phyloP scores from a whole-genome alignment of 768 basidiomycete genomes.

The Kwoniella bestiolae region DNA sequence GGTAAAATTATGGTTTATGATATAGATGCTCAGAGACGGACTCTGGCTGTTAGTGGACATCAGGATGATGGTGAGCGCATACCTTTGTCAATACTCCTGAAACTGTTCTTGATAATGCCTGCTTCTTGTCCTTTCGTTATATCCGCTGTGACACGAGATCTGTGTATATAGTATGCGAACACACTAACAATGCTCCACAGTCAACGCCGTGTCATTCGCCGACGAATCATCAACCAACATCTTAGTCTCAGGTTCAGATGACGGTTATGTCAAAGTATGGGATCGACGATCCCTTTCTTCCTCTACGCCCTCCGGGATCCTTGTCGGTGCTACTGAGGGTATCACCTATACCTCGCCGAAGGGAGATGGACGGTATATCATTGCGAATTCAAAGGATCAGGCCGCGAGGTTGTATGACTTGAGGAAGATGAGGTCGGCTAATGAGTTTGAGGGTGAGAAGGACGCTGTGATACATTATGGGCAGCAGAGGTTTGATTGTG shows the following conservation, averaged over 20 bases:
- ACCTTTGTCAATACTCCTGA: no score
- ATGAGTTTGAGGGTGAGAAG: conserved; percentile 67
- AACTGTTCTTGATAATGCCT: no score
- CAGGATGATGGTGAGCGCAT: conserved; percentile 69
- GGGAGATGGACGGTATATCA: conserved; percentile 91
- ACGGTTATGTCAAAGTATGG: conserved; percentile 95
- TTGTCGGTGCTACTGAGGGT: conserved; percentile 92
- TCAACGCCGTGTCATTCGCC: conserved; percentile 93
- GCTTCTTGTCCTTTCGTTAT: no score
- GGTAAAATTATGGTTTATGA: conserved; percentile 76
- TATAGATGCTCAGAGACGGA: conserved; percentile 74
- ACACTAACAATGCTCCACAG: conserved; percentile 45
- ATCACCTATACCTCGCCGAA: conserved; percentile 94
- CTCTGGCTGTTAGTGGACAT: conserved; percentile 86
- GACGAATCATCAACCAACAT: conserved; percentile 91
- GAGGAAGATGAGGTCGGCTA: conserved; percentile 81
- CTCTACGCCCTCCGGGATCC: conserved; percentile 82
- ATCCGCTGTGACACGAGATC: no score
- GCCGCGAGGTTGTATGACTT: conserved; percentile 89
- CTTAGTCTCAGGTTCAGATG: conserved; percentile 92
- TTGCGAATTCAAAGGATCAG: conserved; percentile 97
- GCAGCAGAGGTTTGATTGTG: conserved; percentile 66
- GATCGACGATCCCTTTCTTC: conserved; percentile 63
- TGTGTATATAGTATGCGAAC: no score
- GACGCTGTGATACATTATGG: conserved; percentile 64